Conservation (phyloP, 2,329 filamentous ascomycete genomes). For the Aspergillus ochraceoroseus region DNA sequence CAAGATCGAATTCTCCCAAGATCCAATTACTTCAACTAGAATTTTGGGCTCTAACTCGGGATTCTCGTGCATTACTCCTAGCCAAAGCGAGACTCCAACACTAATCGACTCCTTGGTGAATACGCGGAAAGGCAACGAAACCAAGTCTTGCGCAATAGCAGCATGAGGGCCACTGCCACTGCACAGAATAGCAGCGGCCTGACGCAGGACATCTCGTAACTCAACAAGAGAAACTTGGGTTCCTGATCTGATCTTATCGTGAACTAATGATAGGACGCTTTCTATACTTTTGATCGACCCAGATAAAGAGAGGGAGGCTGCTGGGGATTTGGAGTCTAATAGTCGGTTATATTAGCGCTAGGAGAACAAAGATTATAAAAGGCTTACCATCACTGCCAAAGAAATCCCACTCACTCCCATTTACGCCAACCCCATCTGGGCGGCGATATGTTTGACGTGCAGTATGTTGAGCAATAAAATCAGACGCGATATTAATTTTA, state of each 20-base stretch:
- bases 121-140: constrained; percentile 84
- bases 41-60: constrained; percentile 80
- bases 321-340: constrained; percentile 12
- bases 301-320: constrained; percentile 9
- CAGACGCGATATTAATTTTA: constrained; percentile 84
- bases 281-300: constrained; percentile 46
- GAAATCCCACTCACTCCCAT: constrained; percentile 10
- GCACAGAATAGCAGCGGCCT: constrained; percentile 82
- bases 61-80: constrained; percentile 95
- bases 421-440: constrained; percentile 58
- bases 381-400: constrained; percentile 19
- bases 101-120: constrained; percentile 96
- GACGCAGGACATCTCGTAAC: constrained; percentile 73
- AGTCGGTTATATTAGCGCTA: constrained; percentile 9
- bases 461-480: constrained; percentile 95
- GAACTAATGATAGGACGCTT: constrained; percentile 64
- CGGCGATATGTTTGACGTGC: constrained; percentile 94
- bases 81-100: constrained; percentile 90
- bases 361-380: background rate
- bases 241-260: constrained; percentile 63
- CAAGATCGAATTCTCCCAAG: constrained; percentile 82
- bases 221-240: constrained; percentile 67
- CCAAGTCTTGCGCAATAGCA: constrained; percentile 77
- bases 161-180: constrained; percentile 69
- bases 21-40: constrained; percentile 77